Base-by-base conservation (phyloP, 441 rosid species). In the Melastoma candidum region DNA sequence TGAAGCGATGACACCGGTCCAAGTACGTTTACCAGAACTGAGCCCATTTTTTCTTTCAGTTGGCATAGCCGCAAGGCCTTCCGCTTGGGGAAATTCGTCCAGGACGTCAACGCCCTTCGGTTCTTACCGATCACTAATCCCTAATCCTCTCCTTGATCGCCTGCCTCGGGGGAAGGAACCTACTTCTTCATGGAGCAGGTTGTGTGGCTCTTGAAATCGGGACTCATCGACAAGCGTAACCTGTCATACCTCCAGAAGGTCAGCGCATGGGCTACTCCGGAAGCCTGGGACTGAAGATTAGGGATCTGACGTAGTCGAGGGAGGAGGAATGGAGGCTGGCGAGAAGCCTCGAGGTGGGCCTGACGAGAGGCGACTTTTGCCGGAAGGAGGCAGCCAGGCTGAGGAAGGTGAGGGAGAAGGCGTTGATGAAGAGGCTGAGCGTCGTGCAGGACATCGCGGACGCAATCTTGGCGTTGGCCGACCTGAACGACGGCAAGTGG, bases 181-280 rank as follows among this genome's bases (percentile, higher is more conserved):
- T 85, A 92, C 55, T 85, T 76, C 66, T 92, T 92, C 57, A 72
- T 85, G 0, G 96, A 92, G 61, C 98, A 87, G 32, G 78, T 92
- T 53, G 76, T 92, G 12, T 92, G 98, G 98, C 60, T 87, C 52
- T 70, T 85, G 14, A 92, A 92, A 78, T 75, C 96, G 3, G 96
- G 95, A 0, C 67, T 92, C 49, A 82, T 92, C 68, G 89, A 87
- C 26, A 60, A 55, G 46, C 76, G 67, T 57, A 77, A 80, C 58
- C 50, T 74, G 39, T 74, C 66, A 14, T 63, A 36, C 55, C 67
- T 85, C 61, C 93, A 86, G 48, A 74, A 56, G 63, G 61, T 83
- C 11, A 87, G 98, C 49, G 95, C 95, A 5, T 92, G 94, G 94
- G 73, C 85, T 87, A 87, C 47, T 27, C 77, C 0, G 98, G 96